Evolutionary conservation across 257 asterid genomes (phyloP).

Genomic region (Solanum ossicruentum): DNA sequence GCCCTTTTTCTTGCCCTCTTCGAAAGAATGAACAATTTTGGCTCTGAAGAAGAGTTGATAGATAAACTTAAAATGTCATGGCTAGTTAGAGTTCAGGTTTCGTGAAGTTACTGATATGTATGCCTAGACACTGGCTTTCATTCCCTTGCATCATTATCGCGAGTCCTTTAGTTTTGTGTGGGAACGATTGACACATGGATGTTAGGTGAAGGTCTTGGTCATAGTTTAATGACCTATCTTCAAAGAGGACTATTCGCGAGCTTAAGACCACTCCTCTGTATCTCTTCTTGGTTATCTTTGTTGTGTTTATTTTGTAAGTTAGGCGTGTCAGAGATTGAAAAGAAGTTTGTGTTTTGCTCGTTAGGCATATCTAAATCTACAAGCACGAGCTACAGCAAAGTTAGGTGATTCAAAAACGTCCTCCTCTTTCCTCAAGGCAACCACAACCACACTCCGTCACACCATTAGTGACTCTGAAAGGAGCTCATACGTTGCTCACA

Average conservation of each 20-base stretch:
- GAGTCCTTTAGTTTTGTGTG: not conserved
- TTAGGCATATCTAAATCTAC: slow-evolving; percentile 60
- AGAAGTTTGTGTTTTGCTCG: not conserved
- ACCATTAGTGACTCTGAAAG: slow-evolving; percentile 52
- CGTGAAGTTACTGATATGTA: not conserved
- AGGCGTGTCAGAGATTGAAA: not conserved
- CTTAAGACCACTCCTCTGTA: not conserved
- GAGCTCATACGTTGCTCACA: slow-evolving; percentile 35
- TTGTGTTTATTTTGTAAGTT: not conserved
- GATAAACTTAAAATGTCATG: not conserved
- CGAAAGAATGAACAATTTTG: not conserved
- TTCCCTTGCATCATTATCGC: not conserved
- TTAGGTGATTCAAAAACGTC: slow-evolving; percentile 34
- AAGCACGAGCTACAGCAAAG: slow-evolving; percentile 47
- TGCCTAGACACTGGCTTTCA: not conserved
- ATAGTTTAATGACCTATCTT: not conserved
- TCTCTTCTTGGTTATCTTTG: not conserved
- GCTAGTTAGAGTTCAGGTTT: not conserved
- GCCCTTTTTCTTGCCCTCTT: too few species aligned
- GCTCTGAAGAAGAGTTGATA: not conserved
- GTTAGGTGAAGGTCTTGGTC: not conserved
- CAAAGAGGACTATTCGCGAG: not conserved
- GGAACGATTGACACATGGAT: not conserved
- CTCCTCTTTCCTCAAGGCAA: slow-evolving; percentile 46
- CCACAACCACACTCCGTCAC: slow-evolving; percentile 58